These are phyloP conservation scores for Coemansia sp. DNA, from an alignment of 192 early-diverging fungal species.

Conservation along the genomic window DNA sequence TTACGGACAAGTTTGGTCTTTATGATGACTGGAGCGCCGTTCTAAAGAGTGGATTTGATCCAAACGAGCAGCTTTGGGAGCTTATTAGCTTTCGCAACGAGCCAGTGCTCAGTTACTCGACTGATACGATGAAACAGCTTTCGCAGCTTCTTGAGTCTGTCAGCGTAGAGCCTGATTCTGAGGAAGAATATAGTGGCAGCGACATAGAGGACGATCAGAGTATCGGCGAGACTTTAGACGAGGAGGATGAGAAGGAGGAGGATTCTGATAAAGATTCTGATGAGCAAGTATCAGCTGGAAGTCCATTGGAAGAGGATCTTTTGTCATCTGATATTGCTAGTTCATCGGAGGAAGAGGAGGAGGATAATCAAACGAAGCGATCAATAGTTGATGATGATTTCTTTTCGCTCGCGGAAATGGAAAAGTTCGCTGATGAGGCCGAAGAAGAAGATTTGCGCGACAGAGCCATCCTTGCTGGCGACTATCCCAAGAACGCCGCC, in stretches of 20 bases:
- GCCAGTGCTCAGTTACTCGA: conserved; percentile 70
- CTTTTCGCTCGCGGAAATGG: conserved; percentile 87
- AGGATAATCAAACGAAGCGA: conserved; percentile 21
- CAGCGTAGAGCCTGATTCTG: conserved; percentile 41
- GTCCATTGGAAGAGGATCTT: conserved; percentile 37
- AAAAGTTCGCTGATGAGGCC: conserved; percentile 81
- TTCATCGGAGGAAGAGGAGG: conserved; percentile 26
- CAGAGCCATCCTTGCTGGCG: conserved; percentile 56
- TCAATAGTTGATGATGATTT: conserved; percentile 91
- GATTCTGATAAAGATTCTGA: conserved; percentile 41
- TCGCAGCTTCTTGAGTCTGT: conserved; percentile 53
- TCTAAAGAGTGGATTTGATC: conserved; percentile 40
- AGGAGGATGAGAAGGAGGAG: conserved; percentile 13
- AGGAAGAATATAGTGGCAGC: conserved; percentile 31
- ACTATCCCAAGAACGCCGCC: conserved; percentile 49
- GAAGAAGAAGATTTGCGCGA: conserved; percentile 54
- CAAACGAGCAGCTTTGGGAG: conserved; percentile 88
- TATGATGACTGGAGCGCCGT: conserved; percentile 48
- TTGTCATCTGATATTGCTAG: conserved; percentile 46
- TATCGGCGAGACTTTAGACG: conserved; percentile 6
- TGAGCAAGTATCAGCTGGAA: conserved; percentile 27
- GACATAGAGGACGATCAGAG: conserved; percentile 21
- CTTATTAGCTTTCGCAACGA: conserved; percentile 84
- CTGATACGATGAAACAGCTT: conserved; percentile 49
- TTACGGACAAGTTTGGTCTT: conserved; percentile 44